Evolutionary conservation across 495 filamentous ascomycete genomes (phyloP).

Genomic region (Aspergillus haitiensis): DNA sequence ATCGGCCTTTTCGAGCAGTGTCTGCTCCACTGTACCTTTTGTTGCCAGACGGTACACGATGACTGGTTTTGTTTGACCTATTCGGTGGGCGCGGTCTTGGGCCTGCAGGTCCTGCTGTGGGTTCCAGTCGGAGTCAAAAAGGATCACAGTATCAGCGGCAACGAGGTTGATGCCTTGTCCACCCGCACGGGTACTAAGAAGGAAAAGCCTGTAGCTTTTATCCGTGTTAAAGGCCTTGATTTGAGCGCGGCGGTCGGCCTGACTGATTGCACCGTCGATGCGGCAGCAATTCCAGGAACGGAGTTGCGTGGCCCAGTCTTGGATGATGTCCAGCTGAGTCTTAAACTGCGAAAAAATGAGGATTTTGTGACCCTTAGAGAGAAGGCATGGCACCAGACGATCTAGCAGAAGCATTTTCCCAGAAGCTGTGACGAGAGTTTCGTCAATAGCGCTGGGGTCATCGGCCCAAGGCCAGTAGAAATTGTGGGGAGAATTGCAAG

Average conservation of each 20-base stretch:
- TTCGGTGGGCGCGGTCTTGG: conserved; percentile 90
- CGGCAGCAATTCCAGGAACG: conserved; percentile 79
- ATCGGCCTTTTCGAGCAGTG: conserved; percentile 82
- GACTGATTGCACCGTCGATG: conserved; percentile 86
- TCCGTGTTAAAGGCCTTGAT: conserved; percentile 84
- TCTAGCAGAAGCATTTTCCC: conserved; percentile 97
- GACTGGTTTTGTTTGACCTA: conserved; percentile 88
- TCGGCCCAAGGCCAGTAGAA: conserved; percentile 90
- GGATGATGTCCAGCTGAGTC: conserved; percentile 84
- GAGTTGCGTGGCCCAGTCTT: conserved; percentile 75
- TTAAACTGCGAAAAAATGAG: conserved; percentile 98
- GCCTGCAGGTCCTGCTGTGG: conserved; percentile 96
- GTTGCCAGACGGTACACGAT: conserved; percentile 95
- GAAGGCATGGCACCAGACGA: conserved; percentile 73
- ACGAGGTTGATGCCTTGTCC: conserved; percentile 91
- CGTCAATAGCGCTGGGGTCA: conserved; percentile 57
- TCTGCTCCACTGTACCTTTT: conserved; percentile 88
- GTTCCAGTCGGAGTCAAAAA: conserved; percentile 91
- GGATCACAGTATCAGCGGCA: conserved; percentile 71
- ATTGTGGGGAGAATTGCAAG: conserved; percentile 91
- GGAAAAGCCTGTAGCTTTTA: conserved; percentile 70
- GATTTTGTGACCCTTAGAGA: conserved; percentile 78
- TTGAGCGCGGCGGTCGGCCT: conserved; percentile 74
- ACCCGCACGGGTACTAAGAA: conserved; percentile 86
- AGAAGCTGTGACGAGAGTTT: conserved; percentile 77